Evolutionary conservation across 2,329 filamentous ascomycete genomes (phyloP).

Genomic region (Elsinoe ampelina): DNA sequence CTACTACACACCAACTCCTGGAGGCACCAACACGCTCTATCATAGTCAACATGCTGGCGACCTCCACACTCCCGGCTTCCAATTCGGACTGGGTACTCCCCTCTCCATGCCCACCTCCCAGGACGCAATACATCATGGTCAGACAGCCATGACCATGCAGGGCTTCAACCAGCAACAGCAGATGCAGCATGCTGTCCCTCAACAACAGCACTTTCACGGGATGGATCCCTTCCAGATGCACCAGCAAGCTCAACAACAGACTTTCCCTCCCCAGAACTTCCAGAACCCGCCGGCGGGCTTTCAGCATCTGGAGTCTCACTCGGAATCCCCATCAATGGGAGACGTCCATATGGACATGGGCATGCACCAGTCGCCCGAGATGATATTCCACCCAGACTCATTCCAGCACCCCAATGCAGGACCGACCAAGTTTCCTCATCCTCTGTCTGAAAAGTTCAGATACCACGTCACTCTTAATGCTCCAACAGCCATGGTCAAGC

Average conservation of each 20-base stretch:
- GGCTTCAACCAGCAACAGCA: constrained; percentile 58
- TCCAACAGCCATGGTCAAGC: constrained; percentile 91
- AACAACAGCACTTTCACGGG: constrained; percentile 44
- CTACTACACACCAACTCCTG: constrained; percentile 82
- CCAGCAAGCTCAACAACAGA: constrained; percentile 31
- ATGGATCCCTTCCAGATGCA: constrained; percentile 62
- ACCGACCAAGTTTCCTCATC: constrained; percentile 28
- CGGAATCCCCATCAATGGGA: constrained; percentile 58
- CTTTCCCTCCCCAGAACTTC: constrained; percentile 71
- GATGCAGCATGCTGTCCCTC: constrained; percentile 31
- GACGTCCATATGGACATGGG: constrained; percentile 46
- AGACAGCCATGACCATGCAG: constrained; percentile 51
- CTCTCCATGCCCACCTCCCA: constrained; percentile 70
- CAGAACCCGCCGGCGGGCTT: constrained; percentile 74
- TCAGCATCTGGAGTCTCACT: constrained; percentile 60
- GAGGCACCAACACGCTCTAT: constrained; percentile 69
- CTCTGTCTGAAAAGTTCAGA: constrained; percentile 56
- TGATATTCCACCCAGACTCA: constrained; percentile 46
- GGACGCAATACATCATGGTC: constrained; percentile 51
- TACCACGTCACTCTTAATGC: constrained; percentile 86
- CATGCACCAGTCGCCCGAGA: constrained; percentile 53
- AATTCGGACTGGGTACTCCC: constrained; percentile 67
- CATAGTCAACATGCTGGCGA: constrained; percentile 70
- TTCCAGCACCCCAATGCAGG: constrained; percentile 38
- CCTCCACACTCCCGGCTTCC: constrained; percentile 71